A percentile compares a stretch with the other conserved stretches of the same genome.
Evolutionary conservation across 2,329 filamentous ascomycete species (phyloP).

Genomic region (Fusarium oligoseptatum): DNA sequence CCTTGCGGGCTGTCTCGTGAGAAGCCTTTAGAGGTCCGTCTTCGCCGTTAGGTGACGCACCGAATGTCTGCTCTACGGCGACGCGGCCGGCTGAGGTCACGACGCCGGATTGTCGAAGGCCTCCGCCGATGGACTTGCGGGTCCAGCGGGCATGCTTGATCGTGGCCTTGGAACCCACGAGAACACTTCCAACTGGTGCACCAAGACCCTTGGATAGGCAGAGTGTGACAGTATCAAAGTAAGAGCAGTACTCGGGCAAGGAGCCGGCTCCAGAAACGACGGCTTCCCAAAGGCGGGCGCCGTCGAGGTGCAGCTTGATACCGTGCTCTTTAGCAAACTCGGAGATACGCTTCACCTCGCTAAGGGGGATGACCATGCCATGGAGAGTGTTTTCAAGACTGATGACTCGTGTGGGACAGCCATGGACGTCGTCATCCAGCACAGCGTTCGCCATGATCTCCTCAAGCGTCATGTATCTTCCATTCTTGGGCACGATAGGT

Average conservation of each 20-base stretch:
- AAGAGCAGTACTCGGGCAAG: conserved; percentile 74
- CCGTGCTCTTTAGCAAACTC: conserved; percentile 74
- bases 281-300: conserved; percentile 86
- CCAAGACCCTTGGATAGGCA: conserved; percentile 89
- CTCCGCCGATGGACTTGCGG: conserved; percentile 82
- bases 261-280: conserved; percentile 77
- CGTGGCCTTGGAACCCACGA: conserved; percentile 65
- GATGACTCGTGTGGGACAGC: conserved; percentile 84
- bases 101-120: conserved; percentile 79
- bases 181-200: conserved; percentile 82
- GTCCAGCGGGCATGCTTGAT: conserved; percentile 58
- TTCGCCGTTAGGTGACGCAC: conserved; percentile 51
- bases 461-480: conserved; percentile 79
- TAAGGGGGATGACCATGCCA: conserved; percentile 82
- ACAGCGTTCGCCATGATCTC: conserved; percentile 78
- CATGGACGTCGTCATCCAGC: conserved; percentile 78
- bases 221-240: conserved; percentile 81
- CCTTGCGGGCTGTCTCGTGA: conserved; percentile 72
- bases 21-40: conserved; percentile 71
- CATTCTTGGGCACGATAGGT: conserved; percentile 77
- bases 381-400: conserved; percentile 88
- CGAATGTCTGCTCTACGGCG: conserved; percentile 68
- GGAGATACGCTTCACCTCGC: conserved; percentile 77
- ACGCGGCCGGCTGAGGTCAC: conserved; percentile 79
- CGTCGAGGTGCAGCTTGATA: conserved; percentile 82